A percentile compares a stretch with the other conserved stretches of the same genome.
phyloP scores from a whole-genome alignment of 2,329 filamentous ascomycete species.

The Colletotrichum filicis region DNA sequence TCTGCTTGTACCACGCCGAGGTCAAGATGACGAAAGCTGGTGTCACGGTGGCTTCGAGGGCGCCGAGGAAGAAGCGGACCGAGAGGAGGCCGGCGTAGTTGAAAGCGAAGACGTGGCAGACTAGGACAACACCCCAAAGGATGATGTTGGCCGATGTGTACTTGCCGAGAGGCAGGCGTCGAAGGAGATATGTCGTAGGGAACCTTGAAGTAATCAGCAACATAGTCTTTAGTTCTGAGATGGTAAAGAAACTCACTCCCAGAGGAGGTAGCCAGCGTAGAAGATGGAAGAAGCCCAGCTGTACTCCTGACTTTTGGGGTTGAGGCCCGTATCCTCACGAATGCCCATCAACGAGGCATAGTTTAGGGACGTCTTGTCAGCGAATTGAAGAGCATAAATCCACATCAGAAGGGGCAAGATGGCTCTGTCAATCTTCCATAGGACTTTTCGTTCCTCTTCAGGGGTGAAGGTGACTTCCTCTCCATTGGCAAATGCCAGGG shows the following conservation, averaged over 20 bases:
- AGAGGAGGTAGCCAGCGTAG: conserved; percentile 38
- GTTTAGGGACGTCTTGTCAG: conserved; percentile 32
- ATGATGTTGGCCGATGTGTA: conserved; percentile 49
- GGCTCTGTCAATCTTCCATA: conserved; percentile 25
- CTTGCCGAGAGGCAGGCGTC: conserved; percentile 46
- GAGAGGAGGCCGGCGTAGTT: conserved; percentile 39
- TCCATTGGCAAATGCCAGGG: conserved; percentile 24
- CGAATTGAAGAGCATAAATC: conserved; percentile 32
- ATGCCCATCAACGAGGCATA: conserved; percentile 36
- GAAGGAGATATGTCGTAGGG: conserved; percentile 48
- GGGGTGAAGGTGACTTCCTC: conserved; percentile 29
- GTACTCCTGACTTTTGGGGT: conserved; percentile 34
- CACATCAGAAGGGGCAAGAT: conserved; percentile 23
- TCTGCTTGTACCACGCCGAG: conserved; percentile 42
- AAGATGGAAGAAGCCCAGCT: conserved; percentile 38
- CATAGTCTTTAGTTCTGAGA: background rate
- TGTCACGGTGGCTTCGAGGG: conserved; percentile 40
- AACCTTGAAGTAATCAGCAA: conserved; percentile 38
- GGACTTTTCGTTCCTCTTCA: conserved; percentile 20
- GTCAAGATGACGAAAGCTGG: conserved; percentile 41
- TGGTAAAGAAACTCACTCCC: conserved; percentile 32
- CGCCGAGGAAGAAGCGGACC: conserved; percentile 39
- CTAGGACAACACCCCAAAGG: conserved; percentile 51
- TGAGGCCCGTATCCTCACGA: conserved; percentile 31
- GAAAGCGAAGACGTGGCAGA: conserved; percentile 36